Conservation (phyloP, 208 protist species). For the Porcisia hertigi region DNA sequence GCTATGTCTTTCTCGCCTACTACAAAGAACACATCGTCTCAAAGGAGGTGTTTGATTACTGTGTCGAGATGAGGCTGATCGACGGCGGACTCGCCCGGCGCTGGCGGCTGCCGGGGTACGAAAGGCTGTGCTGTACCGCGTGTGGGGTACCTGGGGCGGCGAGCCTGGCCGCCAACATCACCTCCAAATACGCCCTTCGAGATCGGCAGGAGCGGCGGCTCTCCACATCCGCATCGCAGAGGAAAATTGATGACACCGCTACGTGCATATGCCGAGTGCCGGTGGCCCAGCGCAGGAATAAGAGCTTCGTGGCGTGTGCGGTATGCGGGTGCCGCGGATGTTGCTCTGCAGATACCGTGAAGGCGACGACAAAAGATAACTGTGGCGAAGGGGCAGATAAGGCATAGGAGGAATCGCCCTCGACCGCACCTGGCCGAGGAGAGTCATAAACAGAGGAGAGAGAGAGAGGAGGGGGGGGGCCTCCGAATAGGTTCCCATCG, state of each 20-base stretch:
- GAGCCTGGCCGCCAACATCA: constrained; percentile 48
- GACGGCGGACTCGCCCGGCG: constrained; percentile 70
- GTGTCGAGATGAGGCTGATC: constrained; percentile 85
- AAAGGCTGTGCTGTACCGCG: constrained; percentile 80
- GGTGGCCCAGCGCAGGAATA: constrained; percentile 51
- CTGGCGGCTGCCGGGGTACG: constrained; percentile 85
- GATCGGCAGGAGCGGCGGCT: constrained; percentile 46
- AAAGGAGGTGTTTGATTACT: constrained; percentile 84
- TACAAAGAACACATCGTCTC: constrained; percentile 47
- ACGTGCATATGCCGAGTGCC: constrained; percentile 87
- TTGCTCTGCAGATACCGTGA: constrained; percentile 54
- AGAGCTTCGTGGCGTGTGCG: constrained; percentile 60
- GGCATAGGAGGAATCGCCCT: neutral
- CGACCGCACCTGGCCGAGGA: neutral
- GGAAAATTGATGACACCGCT: constrained; percentile 4
- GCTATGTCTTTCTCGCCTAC: constrained; percentile 77
- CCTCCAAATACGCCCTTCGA: constrained; percentile 58
- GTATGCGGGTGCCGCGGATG: constrained; percentile 84
- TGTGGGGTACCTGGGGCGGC: constrained; percentile 77
- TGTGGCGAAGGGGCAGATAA: neutral
- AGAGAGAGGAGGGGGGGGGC: neutral
- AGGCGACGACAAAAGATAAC: neutral
- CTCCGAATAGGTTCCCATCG: too few species aligned
- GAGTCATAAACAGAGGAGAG: neutral
- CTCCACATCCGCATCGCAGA: constrained; percentile 10